Conservation (phyloP, 441 rosid species). For the Viola pubescens region DNA sequence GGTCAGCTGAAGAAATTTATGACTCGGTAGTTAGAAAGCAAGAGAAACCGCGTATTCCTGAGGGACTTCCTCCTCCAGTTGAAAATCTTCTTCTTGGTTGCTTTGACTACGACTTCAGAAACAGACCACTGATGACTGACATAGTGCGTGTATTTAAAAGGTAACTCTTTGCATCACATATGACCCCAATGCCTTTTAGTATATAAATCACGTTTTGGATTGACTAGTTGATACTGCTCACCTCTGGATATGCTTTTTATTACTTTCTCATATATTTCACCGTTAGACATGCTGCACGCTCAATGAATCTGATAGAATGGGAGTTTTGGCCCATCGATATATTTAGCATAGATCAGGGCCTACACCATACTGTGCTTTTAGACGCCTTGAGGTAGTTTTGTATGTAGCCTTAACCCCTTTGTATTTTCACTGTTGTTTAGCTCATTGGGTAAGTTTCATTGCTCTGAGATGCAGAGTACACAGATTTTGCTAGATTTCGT, state of each 20-base stretch:
- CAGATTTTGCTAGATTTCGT: not conserved
- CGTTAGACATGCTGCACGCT: not conserved
- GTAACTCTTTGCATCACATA: slow-evolving; percentile 22
- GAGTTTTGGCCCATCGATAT: not conserved
- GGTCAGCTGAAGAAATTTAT: slow-evolving; percentile 50
- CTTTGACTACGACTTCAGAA: slow-evolving; percentile 76
- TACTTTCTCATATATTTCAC: not conserved
- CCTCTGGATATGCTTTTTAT: not conserved
- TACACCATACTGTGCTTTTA: not conserved
- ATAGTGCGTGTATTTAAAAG: slow-evolving; percentile 53
- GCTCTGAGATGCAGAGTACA: not conserved
- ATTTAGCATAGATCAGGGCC: not conserved
- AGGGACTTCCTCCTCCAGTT: slow-evolving; percentile 63
- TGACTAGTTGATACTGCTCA: not conserved
- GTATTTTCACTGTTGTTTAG: not conserved
- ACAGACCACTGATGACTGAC: slow-evolving; percentile 72
- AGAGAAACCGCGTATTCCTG: slow-evolving; percentile 58
- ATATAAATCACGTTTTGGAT: not conserved
- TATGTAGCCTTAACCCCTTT: not conserved
- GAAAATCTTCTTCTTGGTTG: slow-evolving; percentile 65
- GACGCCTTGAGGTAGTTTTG: no score
- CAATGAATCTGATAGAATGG: not conserved
- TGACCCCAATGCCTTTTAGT: not conserved
- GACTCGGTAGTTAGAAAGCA: slow-evolving; percentile 59
- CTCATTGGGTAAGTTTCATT: not conserved